Conservation (phyloP, 306 rosid genomes). For the Cicer judaicum region DNA sequence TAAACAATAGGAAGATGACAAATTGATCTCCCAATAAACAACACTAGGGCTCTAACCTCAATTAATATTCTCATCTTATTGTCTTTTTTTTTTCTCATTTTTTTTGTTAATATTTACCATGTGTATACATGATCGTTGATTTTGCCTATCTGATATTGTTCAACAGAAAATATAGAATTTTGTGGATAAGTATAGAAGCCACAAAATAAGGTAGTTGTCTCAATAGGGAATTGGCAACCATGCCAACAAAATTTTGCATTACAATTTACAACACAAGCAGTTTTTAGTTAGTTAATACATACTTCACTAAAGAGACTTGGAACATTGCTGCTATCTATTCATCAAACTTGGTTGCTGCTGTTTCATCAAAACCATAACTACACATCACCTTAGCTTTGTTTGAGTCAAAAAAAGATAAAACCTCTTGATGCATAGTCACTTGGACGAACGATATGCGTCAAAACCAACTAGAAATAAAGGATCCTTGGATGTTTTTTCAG, state of each 20-base stretch:
- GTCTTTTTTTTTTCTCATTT: too few species aligned
- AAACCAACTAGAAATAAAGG: constrained; percentile 31
- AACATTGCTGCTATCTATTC: constrained; percentile 8
- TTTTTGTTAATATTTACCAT: too few species aligned
- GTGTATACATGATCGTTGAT: too few species aligned
- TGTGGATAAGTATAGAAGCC: background rate
- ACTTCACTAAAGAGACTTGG: constrained; percentile 8
- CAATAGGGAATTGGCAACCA: background rate
- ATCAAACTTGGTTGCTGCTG: constrained; percentile 34
- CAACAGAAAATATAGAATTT: too few species aligned
- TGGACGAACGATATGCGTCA: constrained; percentile 8
- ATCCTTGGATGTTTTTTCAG: constrained; percentile 36
- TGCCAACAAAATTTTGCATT: constrained; percentile 14
- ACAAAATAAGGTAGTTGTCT: background rate
- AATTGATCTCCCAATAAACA: too few species aligned
- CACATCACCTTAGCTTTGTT: constrained; percentile 39
- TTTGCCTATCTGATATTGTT: too few species aligned
- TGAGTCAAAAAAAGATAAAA: background rate
- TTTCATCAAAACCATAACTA: constrained; percentile 35
- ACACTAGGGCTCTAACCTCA: too few species aligned
- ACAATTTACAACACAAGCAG: background rate
- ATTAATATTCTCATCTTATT: too few species aligned
- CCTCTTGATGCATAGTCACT: constrained; percentile 33
- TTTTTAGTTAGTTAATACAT: background rate
- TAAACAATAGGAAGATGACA: background rate